Base-by-base conservation (phyloP, 1,139 yeast genomes). In the Yamadazyma mexicana region DNA sequence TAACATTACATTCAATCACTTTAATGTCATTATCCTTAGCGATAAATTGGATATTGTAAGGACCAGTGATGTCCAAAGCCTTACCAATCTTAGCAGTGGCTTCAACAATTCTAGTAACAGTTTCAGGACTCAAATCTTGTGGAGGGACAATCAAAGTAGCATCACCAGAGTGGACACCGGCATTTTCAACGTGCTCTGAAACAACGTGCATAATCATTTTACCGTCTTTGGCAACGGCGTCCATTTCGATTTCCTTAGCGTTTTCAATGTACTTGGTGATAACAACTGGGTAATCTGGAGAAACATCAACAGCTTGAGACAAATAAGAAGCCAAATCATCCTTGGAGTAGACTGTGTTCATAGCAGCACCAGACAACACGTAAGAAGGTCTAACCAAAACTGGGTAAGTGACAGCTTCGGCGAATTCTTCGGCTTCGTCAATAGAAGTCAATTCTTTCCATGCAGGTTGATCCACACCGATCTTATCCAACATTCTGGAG, bases 161-260 rank as follows among this genome's bases (percentile, higher is more conserved):
- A 68, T 92, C 98, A 76, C 98, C 98, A 44, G 98, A 92, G 69
- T 92, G 98, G 41, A 92, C 97, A 79, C 98, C 98, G 22, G 98
- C 98, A 61, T 92, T 92, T 69, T 92, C 98, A 57, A 92, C 98
- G 64, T 92, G 98, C 69, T 94, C 98, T 43, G 97, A 89, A 45
- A 92, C 96, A 62, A 89, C 98, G 62, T 92, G 98, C 92, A 92
- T 88, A 51, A 92, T 79, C 73, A 92, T 75, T 64, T 89, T 81
- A 68, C 98, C 98, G 58, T 92, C 88, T 61, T 79, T 81, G 38
- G 98, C 98, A 55, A 92, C 98, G 38, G 97, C 98, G 67, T 92
- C 98, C 92, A 92, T 89, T 70, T 92, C 98, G 58, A 92, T 92
- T 71, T 92, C 98, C 73, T 92, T 88, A 38, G 98, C 98, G 52